These are phyloP conservation scores for Lactifluus pinguis DNA, from an alignment of 768 basidiomycete genomes.

Conservation along the genomic window DNA sequence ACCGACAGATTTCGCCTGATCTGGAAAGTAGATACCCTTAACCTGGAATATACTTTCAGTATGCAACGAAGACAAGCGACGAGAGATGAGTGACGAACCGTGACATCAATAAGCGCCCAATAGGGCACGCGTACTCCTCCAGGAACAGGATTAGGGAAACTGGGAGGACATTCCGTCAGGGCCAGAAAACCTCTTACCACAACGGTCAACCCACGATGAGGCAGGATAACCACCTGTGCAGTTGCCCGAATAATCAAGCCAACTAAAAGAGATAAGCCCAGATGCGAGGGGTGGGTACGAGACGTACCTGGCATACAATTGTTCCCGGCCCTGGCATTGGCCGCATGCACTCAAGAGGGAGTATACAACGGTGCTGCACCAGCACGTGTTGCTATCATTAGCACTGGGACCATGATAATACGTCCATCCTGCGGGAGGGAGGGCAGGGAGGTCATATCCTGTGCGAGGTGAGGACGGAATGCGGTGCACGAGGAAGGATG, in stretches of 20 bases:
- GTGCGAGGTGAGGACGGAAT: neutral
- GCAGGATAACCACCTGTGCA: neutral
- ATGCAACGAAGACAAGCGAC: neutral
- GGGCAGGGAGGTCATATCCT: neutral
- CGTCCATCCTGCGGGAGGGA: neutral
- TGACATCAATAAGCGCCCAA: slow-evolving; percentile 2
- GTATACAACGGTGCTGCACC: slow-evolving; percentile 6
- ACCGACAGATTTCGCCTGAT: neutral
- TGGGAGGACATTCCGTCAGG: neutral
- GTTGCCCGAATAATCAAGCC: neutral
- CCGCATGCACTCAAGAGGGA: slow-evolving; percentile 10
- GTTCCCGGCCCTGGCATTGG: too few species aligned
- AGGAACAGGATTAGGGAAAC: slow-evolving; percentile 6
- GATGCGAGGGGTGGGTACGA: too few species aligned
- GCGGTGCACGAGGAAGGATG: neutral
- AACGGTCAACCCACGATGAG: neutral
- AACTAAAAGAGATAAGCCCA: neutral
- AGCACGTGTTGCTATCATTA: neutral
- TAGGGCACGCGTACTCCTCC: neutral
- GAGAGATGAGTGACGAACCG: neutral
- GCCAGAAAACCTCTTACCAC: too few species aligned
- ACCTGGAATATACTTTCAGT: neutral
- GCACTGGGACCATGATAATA: neutral
- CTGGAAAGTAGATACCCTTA: neutral
- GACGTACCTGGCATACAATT: slow-evolving; percentile 9